A percentile compares a stretch with the other conserved stretches of the same genome.
These are phyloP conservation scores for Aegilops longissima DNA, from an alignment of 176 grass and related monocot species.

Conservation along the genomic window DNA sequence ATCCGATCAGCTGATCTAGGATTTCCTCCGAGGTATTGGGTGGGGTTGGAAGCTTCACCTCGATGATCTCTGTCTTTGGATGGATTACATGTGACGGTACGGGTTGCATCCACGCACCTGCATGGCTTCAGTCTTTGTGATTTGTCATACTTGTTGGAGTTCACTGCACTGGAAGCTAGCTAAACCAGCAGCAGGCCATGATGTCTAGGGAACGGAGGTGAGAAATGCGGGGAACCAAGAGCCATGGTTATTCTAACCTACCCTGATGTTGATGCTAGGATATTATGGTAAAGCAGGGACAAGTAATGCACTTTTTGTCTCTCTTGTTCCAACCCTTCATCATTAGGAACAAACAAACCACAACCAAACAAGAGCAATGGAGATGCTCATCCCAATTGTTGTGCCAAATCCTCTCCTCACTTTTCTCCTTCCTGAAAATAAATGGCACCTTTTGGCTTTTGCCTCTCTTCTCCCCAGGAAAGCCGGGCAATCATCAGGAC, in stretches of 20 bases:
- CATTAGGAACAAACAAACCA: slow-evolving; percentile 29
- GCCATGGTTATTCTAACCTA: neutral
- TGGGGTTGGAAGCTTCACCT: too few relatives aligned
- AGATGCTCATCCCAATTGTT: neutral
- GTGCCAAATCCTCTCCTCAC: neutral
- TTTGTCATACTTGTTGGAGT: too few relatives aligned
- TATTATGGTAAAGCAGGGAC: slow-evolving; percentile 14
- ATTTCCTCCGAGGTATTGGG: too few relatives aligned
- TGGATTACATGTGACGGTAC: neutral
- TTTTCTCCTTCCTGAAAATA: too few relatives aligned
- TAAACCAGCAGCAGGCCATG: neutral
- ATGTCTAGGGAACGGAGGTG: neutral
- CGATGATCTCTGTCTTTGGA: neutral
- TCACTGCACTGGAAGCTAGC: neutral
- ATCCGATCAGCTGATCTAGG: too few relatives aligned
- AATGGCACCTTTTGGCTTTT: too few relatives aligned
- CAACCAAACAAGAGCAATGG: neutral
- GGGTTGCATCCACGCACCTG: neutral
- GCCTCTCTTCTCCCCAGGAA: neutral
- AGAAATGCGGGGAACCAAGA: neutral
- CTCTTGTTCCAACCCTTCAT: slow-evolving; percentile 33
- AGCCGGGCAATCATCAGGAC: slow-evolving; percentile 6
- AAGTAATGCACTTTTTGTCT: slow-evolving; percentile 33
- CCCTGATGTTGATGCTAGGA: neutral
- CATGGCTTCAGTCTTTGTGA: neutral